Conservation (phyloP, 2,329 filamentous ascomycete species). For the Aspergillus viridinutans region DNA sequence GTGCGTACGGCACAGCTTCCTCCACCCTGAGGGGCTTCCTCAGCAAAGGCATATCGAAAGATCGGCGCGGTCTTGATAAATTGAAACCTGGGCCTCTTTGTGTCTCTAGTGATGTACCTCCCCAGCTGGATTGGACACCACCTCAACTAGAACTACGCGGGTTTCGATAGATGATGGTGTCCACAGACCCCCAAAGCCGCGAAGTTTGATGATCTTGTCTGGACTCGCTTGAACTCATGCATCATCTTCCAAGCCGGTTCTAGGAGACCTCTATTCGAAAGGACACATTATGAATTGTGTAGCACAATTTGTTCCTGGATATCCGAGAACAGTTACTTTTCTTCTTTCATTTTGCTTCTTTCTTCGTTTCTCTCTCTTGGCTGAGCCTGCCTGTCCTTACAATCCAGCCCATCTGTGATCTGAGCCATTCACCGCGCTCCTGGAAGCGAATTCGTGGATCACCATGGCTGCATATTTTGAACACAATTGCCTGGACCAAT, state of each 20-base stretch:
- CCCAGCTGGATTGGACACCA: slow-evolving; percentile 35
- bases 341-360: not conserved
- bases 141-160: slow-evolving; percentile 33
- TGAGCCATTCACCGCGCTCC: not conserved
- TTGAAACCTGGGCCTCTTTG: slow-evolving; percentile 25
- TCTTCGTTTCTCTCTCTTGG: not conserved
- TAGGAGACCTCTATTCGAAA: not conserved
- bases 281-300: not conserved
- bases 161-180: slow-evolving; percentile 16
- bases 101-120: slow-evolving; percentile 29
- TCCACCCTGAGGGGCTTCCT: slow-evolving; percentile 36
- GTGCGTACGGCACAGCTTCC: slow-evolving; percentile 31
- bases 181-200: slow-evolving; percentile 1
- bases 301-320: not conserved
- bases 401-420: not conserved
- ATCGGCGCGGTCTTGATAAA: slow-evolving; percentile 26
- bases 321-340: not conserved
- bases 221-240: not conserved
- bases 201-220: not conserved
- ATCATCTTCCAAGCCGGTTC: not conserved
- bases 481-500: not conserved
- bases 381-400: not conserved
- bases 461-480: not conserved
- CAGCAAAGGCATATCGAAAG: slow-evolving; percentile 24
- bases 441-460: not conserved